Percentiles rank a stretch among this genome's conserved stretches.
Evolutionary conservation across 2,329 filamentous ascomycete genomes (phyloP).

Genomic region (Diaporthe sp.): DNA sequence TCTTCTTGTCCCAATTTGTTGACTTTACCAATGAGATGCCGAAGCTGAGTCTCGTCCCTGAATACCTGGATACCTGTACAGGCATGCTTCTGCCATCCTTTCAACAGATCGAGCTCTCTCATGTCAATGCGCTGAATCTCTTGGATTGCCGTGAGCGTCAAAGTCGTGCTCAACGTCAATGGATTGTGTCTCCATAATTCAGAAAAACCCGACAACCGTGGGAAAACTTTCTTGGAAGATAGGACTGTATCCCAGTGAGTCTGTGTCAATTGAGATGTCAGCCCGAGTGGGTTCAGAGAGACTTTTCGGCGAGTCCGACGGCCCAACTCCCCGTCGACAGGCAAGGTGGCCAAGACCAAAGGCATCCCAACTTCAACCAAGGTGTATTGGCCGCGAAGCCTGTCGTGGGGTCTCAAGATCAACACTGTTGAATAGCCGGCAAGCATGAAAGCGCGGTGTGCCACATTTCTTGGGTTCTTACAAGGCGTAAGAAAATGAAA

Average conservation of each 20-base stretch:
- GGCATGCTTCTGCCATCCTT: background rate
- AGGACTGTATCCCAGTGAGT: background rate
- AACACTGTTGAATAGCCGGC: background rate
- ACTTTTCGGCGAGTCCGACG: background rate
- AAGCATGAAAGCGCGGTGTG: background rate
- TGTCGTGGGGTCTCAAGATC: background rate
- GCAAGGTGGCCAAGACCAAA: background rate
- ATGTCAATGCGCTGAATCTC: background rate
- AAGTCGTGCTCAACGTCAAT: background rate
- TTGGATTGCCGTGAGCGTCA: background rate
- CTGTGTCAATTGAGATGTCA: background rate
- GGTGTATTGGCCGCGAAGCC: background rate
- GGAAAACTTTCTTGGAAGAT: background rate
- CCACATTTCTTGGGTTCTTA: background rate
- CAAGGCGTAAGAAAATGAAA: background rate
- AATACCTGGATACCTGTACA: background rate
- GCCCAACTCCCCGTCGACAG: background rate
- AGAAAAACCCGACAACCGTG: background rate
- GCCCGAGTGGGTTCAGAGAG: background rate
- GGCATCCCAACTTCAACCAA: background rate
- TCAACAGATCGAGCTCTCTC: background rate
- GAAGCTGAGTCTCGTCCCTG: background rate
- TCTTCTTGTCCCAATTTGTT: accelerated
- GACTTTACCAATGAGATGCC: background rate
- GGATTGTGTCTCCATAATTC: background rate